Base-by-base conservation (phyloP, 2,329 filamentous ascomycete species). In the Septoria petroselini region DNA sequence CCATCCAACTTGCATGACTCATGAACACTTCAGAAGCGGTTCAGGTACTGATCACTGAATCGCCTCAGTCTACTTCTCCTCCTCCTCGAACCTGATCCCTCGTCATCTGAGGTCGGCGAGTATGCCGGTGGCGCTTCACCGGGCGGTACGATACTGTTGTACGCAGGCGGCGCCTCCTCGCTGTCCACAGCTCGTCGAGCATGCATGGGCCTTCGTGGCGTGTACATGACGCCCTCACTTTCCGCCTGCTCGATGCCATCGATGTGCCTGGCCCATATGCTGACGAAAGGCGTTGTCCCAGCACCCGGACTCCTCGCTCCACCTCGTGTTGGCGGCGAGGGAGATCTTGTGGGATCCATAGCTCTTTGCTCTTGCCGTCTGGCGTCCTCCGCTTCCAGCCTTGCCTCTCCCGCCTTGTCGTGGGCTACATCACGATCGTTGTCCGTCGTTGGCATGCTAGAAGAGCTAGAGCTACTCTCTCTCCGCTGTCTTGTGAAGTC, bases 81-180 rank as follows among this genome's bases (percentile, higher is more conserved):
- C 29, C 25, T 46, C 27, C 14, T 30, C 12, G 19, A 29, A 35
- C 29, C 38, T n/a, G 37, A 41, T 31, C 52, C 60, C 44, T 64
- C 61, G 27, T 65, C 63, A 25, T 64, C 62, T 30, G 49, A 58
- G 4, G 61, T 48, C 9, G 63, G 62, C 48, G 62, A 61, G 30
- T 66, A 66, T 14, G 65, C 63, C 2, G 65, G 65, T 14, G 65
- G 65, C 12, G 65, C 63, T 15, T 62, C 60, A 7, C 57, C 50
- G 1, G 60, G 51, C 12, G 63, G 48, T 4, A 66, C 52, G 37
- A 56, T 61, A 35, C 46, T 62, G 17, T 62, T 56, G 40, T 67
- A 67, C 3, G 65, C 54, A 27, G 62, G 62, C n/a, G 62, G 62
- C 12, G 60, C 59, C 35, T 63, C 62, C 7, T 53, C 34, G 7